These are phyloP conservation scores for Sequoia sempervirens DNA, from an alignment of 75 land plant species.

Conservation along the genomic window DNA sequence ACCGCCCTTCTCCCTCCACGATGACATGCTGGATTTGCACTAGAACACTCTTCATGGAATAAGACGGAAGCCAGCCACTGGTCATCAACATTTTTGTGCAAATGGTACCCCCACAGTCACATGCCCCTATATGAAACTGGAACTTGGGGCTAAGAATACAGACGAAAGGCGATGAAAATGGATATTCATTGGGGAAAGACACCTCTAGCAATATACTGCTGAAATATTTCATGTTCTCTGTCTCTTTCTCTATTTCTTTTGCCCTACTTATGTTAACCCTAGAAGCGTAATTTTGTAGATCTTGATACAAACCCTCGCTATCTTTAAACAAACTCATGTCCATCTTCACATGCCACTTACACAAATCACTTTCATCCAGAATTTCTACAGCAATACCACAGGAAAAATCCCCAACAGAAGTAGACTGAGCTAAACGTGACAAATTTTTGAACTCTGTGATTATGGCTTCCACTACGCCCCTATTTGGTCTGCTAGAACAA, in stretches of 20 bases:
- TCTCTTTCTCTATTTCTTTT: neutral
- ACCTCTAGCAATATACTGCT: conserved; percentile 19
- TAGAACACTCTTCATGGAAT: conserved; percentile 14
- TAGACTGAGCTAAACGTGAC: neutral
- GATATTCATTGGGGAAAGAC: conserved; percentile 6
- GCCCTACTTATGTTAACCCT: neutral
- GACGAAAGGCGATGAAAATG: conserved; percentile 21
- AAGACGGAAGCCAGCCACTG: conserved; percentile 25
- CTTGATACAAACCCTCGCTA: neutral
- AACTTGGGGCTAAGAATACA: conserved; percentile 19
- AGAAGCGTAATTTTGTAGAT: neutral
- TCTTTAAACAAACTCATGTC: conserved; percentile 10
- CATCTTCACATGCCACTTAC: conserved; percentile 14
- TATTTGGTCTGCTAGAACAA: neutral
- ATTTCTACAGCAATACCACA: conserved; percentile 2
- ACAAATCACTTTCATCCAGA: conserved; percentile 13
- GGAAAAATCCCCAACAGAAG: neutral
- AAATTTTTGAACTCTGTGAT: neutral
- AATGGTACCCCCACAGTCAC: conserved; percentile 23
- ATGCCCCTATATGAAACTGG: conserved; percentile 17
- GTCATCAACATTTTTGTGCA: conserved; percentile 22
- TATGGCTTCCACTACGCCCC: neutral
- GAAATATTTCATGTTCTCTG: too few species aligned
- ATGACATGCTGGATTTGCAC: conserved; percentile 19
- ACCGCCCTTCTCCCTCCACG: conserved; percentile 17